phyloP scores from a whole-genome alignment of 2,329 filamentous ascomycete genomes.

The Fusarium goolgardi region DNA sequence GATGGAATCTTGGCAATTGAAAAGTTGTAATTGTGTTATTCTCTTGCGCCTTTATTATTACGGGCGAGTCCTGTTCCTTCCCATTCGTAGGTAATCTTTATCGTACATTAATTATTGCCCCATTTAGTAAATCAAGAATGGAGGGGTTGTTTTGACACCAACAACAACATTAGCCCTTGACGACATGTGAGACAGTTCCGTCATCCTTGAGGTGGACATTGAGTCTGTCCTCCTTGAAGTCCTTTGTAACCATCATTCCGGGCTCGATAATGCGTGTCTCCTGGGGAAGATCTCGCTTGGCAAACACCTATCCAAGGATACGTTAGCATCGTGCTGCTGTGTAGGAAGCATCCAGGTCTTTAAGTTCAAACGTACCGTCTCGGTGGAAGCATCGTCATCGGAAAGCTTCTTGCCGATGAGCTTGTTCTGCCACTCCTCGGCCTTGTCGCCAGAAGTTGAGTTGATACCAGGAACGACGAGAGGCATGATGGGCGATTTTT shows the following conservation, averaged over 20 bases:
- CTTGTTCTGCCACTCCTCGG: slow-evolving; percentile 70
- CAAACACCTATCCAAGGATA: slow-evolving; percentile 62
- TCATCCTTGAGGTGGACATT: slow-evolving; percentile 71
- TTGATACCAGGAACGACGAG: slow-evolving; percentile 71
- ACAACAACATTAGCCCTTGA: slow-evolving; percentile 59
- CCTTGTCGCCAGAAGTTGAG: slow-evolving; percentile 58
- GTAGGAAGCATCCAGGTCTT: neutral
- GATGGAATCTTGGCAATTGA: neutral
- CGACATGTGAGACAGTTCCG: slow-evolving; percentile 69
- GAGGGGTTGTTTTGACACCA: slow-evolving; percentile 9
- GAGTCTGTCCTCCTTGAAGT: slow-evolving; percentile 64
- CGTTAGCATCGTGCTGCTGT: neutral
- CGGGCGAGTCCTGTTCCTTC: slow-evolving; percentile 1
- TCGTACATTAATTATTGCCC: slow-evolving; percentile 22
- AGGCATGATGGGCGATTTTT: slow-evolving; percentile 64
- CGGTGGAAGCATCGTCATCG: slow-evolving; percentile 59
- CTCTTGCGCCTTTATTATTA: slow-evolving; percentile 14
- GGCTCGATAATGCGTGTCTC: slow-evolving; percentile 67
- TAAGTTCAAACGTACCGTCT: slow-evolving; percentile 59
- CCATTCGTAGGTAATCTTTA: slow-evolving; percentile 15
- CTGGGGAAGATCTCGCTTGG: slow-evolving; percentile 69
- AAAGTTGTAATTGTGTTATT: slow-evolving; percentile 21
- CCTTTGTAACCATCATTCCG: slow-evolving; percentile 68
- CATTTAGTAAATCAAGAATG: neutral
- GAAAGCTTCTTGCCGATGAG: slow-evolving; percentile 72